These are phyloP conservation scores for Retiboletus flavoniger DNA, from an alignment of 1,284 basidiomycete genomes.

Conservation along the genomic window DNA sequence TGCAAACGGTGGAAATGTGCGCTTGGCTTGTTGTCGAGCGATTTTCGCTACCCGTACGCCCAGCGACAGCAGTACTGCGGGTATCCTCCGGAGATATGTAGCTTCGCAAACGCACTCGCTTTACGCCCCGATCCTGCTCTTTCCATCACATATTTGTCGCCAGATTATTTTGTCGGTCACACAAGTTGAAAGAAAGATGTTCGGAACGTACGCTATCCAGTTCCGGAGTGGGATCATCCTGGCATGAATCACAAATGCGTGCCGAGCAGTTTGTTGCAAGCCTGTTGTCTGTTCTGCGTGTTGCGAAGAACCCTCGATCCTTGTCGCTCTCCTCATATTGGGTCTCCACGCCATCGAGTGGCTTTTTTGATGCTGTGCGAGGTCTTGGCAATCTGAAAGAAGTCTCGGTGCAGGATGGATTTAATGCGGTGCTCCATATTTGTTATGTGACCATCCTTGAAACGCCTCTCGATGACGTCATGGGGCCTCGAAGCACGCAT, in stretches of 20 bases:
- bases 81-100: background rate
- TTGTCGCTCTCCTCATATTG: background rate
- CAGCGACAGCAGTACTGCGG: no score
- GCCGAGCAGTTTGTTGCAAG: background rate
- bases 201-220: no score
- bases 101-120: background rate
- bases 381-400: background rate
- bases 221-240: background rate
- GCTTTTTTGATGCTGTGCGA: background rate
- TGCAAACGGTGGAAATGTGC: conserved; percentile 3
- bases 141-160: conserved; percentile 1
- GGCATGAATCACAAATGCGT: background rate
- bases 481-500: no score
- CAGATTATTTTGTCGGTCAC: background rate
- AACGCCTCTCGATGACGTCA: background rate
- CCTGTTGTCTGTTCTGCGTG: background rate
- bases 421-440: background rate
- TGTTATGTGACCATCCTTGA: background rate
- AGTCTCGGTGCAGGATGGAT: background rate
- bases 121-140: background rate
- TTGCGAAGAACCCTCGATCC: background rate
- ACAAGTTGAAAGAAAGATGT: background rate
- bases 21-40: background rate
- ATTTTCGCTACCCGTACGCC: background rate
- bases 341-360: no score